A percentile compares a stretch with the other conserved stretches of the same genome.
Evolutionary conservation across 2,329 filamentous ascomycete species (phyloP).

Genomic region (Trichoderma lentiforme): DNA sequence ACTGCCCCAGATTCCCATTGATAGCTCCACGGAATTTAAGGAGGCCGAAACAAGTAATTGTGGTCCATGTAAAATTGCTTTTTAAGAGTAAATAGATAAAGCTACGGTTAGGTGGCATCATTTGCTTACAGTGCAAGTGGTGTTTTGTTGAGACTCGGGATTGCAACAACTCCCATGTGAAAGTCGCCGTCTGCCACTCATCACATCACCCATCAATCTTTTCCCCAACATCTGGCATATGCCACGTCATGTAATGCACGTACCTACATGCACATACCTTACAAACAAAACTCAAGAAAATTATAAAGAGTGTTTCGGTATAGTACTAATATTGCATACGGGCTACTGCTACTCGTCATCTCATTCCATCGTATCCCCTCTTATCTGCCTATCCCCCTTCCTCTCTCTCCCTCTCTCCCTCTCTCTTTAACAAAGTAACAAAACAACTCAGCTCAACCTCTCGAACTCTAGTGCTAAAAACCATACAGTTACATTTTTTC

Average conservation of each 20-base stretch:
- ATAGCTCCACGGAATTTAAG: neutral
- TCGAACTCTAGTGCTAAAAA: neutral
- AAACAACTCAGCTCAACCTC: neutral
- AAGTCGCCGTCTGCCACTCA: neutral
- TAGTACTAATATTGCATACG: constrained; percentile 15
- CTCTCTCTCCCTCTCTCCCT: neutral
- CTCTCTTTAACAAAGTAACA: neutral
- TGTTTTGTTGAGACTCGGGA: neutral
- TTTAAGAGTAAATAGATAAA: neutral
- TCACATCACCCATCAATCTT: neutral
- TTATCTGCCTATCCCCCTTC: neutral
- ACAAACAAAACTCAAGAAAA: neutral
- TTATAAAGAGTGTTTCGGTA: neutral
- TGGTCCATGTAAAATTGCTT: neutral
- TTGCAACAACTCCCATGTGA: neutral
- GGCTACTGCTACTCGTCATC: neutral
- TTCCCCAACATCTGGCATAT: neutral
- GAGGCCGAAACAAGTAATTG: neutral
- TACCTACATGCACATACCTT: neutral
- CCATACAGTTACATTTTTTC: constrained; percentile 6
- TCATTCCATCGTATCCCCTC: neutral
- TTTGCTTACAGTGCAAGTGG: neutral
- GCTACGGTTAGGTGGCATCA: neutral
- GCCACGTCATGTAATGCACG: neutral
- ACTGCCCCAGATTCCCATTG: neutral